Conservation (phyloP, 1,284 basidiomycete species). For the Chalciporus sp. region DNA sequence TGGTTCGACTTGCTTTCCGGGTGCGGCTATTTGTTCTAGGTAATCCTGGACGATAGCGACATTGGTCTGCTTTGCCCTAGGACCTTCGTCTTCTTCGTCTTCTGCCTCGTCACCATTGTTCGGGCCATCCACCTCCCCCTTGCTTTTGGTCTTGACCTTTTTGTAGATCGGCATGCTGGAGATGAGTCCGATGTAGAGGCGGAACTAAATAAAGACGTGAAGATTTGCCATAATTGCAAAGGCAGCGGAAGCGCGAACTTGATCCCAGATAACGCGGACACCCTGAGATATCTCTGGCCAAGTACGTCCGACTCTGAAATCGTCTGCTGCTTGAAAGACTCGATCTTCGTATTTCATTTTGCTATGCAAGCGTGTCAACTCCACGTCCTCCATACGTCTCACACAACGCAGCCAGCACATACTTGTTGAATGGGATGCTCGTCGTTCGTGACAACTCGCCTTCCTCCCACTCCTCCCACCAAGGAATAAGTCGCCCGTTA, state of each 20-base stretch:
- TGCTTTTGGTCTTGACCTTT: conserved; percentile 18
- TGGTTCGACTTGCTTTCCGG: conserved; percentile 34
- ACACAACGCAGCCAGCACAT: conserved; percentile 1
- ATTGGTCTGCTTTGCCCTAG: conserved; percentile 22
- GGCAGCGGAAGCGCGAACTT: conserved; percentile 34
- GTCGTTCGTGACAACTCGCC: conserved; percentile 37
- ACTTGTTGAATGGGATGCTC: conserved; percentile 40
- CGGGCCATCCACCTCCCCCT: conserved; percentile 25
- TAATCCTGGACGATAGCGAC: conserved; percentile 29
- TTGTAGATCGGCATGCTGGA: conserved; percentile 29
- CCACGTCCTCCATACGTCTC: background rate
- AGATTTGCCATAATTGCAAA: background rate
- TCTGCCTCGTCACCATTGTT: conserved; percentile 21
- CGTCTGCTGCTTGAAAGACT: conserved; percentile 42
- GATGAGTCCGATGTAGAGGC: conserved; percentile 30
- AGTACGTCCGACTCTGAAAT: conserved; percentile 45
- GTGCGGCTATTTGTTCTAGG: conserved; percentile 36
- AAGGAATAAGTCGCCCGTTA: conserved; percentile 33
- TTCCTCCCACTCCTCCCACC: conserved; percentile 56
- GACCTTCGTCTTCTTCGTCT: conserved; percentile 31
- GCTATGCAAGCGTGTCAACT: conserved; percentile 26
- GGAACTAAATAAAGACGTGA: conserved; percentile 21
- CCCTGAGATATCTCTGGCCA: conserved; percentile 41
- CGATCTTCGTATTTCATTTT: conserved; percentile 39
- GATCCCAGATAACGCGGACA: conserved; percentile 47